A percentile compares a stretch with the other conserved stretches of the same genome.
phyloP scores from a whole-genome alignment of 1,284 basidiomycete species.

The Wolfiporia cocos region DNA sequence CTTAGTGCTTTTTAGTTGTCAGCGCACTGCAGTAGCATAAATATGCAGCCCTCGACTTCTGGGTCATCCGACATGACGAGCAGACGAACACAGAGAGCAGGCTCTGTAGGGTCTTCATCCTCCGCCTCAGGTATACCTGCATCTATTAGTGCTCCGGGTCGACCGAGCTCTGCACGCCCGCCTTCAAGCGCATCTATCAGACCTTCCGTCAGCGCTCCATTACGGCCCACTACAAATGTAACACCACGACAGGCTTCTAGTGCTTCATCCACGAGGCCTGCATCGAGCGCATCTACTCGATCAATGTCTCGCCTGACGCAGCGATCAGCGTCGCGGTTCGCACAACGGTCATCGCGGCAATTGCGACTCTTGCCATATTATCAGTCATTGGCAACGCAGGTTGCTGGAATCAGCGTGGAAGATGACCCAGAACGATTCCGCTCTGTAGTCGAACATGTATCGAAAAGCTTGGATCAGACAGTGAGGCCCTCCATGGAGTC shows the following conservation, averaged over 20 bases:
- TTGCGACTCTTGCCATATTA: slow-evolving; percentile 48
- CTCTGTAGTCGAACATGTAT: slow-evolving; percentile 43
- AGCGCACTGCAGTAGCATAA: too few relatives aligned
- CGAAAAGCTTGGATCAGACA: slow-evolving; percentile 42
- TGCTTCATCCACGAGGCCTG: slow-evolving; percentile 23
- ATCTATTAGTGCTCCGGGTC: slow-evolving; percentile 11
- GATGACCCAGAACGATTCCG: slow-evolving; percentile 41
- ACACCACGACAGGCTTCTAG: slow-evolving; percentile 31
- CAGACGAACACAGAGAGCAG: too few relatives aligned
- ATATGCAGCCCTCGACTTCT: too few relatives aligned
- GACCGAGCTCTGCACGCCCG: slow-evolving; percentile 13
- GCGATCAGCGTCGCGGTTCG: slow-evolving; percentile 46
- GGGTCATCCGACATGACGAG: too few relatives aligned
- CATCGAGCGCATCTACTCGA: slow-evolving; percentile 28
- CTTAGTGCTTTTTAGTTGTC: too few relatives aligned
- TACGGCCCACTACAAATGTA: slow-evolving; percentile 15
- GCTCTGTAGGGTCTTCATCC: too few relatives aligned
- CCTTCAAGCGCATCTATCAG: slow-evolving; percentile 13
- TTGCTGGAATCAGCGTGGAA: slow-evolving; percentile 33
- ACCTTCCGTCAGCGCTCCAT: slow-evolving; percentile 13
- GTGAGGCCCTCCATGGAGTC: slow-evolving; percentile 47
- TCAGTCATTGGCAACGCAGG: slow-evolving; percentile 49
- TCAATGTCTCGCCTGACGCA: slow-evolving; percentile 33
- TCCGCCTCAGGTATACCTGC: slow-evolving; percentile 6
- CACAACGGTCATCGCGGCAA: slow-evolving; percentile 42